Evolutionary conservation across 805 yeast species (phyloP).

Genomic region (Cyberlindnera nakhonratchasimensis): DNA sequence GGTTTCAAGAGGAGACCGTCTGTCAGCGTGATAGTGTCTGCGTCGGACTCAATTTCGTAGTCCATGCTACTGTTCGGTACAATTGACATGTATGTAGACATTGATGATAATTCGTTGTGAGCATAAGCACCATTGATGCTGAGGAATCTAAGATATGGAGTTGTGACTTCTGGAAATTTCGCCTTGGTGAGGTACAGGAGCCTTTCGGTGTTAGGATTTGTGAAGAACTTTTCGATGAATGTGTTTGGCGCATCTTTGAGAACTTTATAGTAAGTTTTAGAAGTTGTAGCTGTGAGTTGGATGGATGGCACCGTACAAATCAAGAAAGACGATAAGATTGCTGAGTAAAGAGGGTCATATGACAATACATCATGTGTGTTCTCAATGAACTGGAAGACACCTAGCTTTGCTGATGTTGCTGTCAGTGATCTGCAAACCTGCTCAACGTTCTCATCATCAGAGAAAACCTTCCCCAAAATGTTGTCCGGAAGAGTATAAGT

Average conservation of each 20-base stretch:
- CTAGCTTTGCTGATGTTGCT: slow-evolving; percentile 34
- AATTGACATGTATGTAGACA: slow-evolving; percentile 60
- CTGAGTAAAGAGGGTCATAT: slow-evolving; percentile 49
- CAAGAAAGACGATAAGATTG: slow-evolving; percentile 37
- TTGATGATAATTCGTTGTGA: slow-evolving; percentile 50
- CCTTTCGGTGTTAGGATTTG: slow-evolving; percentile 32
- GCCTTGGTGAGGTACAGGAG: slow-evolving; percentile 50
- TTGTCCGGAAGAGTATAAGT: slow-evolving; percentile 47
- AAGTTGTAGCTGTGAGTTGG: slow-evolving; percentile 39
- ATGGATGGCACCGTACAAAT: slow-evolving; percentile 40
- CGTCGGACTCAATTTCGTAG: slow-evolving; percentile 44
- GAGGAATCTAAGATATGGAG: slow-evolving; percentile 58
- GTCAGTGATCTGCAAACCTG: slow-evolving; percentile 13
- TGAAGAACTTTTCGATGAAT: slow-evolving; percentile 38
- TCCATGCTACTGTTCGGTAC: slow-evolving; percentile 35
- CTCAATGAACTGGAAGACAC: slow-evolving; percentile 45
- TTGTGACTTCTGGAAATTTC: slow-evolving; percentile 66
- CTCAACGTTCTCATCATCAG: slow-evolving; percentile 21
- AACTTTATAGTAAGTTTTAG: slow-evolving; percentile 30
- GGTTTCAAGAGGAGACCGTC: slow-evolving; percentile 49
- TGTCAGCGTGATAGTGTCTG: slow-evolving; percentile 50
- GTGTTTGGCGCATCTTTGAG: slow-evolving; percentile 32
- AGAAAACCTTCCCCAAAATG: slow-evolving; percentile 39
- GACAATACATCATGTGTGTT: slow-evolving; percentile 40
- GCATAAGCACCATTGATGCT: slow-evolving; percentile 68